Conservation (phyloP, 331 rosid species). For the Phaseolus coccineus region DNA sequence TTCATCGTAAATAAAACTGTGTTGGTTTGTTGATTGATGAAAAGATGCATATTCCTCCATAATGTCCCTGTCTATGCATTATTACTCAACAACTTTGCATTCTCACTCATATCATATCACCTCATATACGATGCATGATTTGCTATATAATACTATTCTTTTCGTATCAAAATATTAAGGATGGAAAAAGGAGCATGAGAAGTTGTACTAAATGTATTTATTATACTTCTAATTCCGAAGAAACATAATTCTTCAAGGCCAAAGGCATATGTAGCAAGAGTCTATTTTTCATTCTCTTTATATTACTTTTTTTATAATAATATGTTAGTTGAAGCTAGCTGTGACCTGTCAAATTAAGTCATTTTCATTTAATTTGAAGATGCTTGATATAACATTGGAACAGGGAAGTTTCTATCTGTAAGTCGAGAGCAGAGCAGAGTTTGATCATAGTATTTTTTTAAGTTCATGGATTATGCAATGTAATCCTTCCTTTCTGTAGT, state of each 20-base stretch:
- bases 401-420: not conserved
- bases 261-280: not conserved
- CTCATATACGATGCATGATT: no score
- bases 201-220: not conserved
- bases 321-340: not conserved
- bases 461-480: not conserved
- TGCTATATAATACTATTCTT: no score
- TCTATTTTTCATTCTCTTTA: not conserved
- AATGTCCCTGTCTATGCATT: constrained; percentile 22
- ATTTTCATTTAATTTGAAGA: not conserved
- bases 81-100: not conserved
- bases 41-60: not conserved
- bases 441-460: not conserved
- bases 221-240: not conserved
- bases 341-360: not conserved
- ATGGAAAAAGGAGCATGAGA: no score
- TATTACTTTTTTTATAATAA: not conserved
- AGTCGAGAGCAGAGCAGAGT: no score
- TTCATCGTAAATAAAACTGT: constrained; percentile 18
- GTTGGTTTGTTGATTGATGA: not conserved
- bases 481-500: constrained; percentile 4
- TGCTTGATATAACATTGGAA: not conserved
- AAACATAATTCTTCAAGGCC: not conserved
- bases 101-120: no score
- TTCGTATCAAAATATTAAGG: no score